Evolutionary conservation across 2,329 filamentous ascomycete species (phyloP).

Genomic region (Grosmannia penicillata): DNA sequence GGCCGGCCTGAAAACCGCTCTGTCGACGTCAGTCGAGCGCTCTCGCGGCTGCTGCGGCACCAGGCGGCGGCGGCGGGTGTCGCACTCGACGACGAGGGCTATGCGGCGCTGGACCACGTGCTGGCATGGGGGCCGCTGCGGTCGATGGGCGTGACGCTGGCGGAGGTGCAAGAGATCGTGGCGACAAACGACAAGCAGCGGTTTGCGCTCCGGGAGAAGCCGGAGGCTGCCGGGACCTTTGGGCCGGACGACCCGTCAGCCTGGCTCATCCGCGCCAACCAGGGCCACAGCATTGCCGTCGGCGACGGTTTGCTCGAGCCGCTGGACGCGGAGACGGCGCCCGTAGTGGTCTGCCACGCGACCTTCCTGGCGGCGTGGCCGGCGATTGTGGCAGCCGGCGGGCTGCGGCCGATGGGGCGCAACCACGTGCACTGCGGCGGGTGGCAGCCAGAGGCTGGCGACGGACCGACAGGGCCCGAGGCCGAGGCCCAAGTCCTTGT

Average conservation of each 20-base stretch:
- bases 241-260: slow-evolving; percentile 36
- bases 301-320: slow-evolving; percentile 50
- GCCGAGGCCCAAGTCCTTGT: no score
- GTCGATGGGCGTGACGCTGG: slow-evolving; percentile 56
- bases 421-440: slow-evolving; percentile 80
- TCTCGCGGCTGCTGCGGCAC: slow-evolving; percentile 39
- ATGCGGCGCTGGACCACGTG: slow-evolving; percentile 40
- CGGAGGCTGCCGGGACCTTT: slow-evolving; percentile 5
- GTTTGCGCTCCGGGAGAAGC: slow-evolving; percentile 53
- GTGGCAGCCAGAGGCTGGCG: no score
- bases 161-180: slow-evolving; percentile 58
- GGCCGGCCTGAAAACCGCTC: slow-evolving; percentile 23
- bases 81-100: slow-evolving; percentile 42
- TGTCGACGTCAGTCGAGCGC: slow-evolving; percentile 34
- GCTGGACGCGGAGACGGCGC: slow-evolving; percentile 43
- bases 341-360: slow-evolving; percentile 63
- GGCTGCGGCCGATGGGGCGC: slow-evolving; percentile 64
- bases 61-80: slow-evolving; percentile 43
- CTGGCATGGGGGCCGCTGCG: slow-evolving; percentile 44
- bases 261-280: slow-evolving; percentile 87
- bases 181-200: slow-evolving; percentile 76
- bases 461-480: no score
- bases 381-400: slow-evolving; percentile 59
- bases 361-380: slow-evolving; percentile 75
- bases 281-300: slow-evolving; percentile 82